A percentile compares a stretch with the other conserved stretches of the same genome.
Evolutionary conservation across 768 basidiomycete genomes (phyloP).

Genomic region (Heimioporus sp.): DNA sequence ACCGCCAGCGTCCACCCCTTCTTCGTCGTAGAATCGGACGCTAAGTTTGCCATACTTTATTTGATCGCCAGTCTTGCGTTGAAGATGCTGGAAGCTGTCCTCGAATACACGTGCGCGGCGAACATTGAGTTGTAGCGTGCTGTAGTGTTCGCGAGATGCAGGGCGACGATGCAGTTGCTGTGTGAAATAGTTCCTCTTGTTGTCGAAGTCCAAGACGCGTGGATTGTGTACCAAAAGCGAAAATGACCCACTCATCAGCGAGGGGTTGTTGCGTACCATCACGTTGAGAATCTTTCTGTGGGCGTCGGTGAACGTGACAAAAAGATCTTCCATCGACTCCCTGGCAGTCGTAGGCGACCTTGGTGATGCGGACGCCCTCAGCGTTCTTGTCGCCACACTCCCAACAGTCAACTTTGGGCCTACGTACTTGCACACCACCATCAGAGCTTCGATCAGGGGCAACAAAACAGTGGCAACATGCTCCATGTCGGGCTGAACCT

Average conservation of each 20-base stretch:
- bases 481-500: conserved; percentile 74
- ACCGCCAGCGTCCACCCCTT: conserved; percentile 97
- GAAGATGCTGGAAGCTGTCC: conserved; percentile 92
- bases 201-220: conserved; percentile 97
- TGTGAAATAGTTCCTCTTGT: conserved; percentile 95
- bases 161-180: conserved; percentile 89
- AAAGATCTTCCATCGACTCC: conserved; percentile 87
- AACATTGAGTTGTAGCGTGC: conserved; percentile 84
- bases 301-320: conserved; percentile 88
- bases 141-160: conserved; percentile 74
- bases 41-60: conserved; percentile 98
- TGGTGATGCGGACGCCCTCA: conserved; percentile 69
- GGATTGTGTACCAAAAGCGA: conserved; percentile 94
- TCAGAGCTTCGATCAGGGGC: conserved; percentile 92
- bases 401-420: conserved; percentile 57
- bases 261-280: conserved; percentile 98
- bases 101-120: conserved; percentile 92
- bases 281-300: conserved; percentile 93
- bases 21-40: conserved; percentile 94
- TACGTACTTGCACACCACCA: conserved; percentile 98
- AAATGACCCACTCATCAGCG: conserved; percentile 97
- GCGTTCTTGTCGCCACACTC: conserved; percentile 43
- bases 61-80: conserved; percentile 88
- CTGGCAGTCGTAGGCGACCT: conserved; percentile 63
- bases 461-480: conserved; percentile 91